Percentiles rank a stretch among this genome's conserved stretches.
Evolutionary conservation across 257 asterid genomes (phyloP).

Genomic region (Solanum dulcamara): DNA sequence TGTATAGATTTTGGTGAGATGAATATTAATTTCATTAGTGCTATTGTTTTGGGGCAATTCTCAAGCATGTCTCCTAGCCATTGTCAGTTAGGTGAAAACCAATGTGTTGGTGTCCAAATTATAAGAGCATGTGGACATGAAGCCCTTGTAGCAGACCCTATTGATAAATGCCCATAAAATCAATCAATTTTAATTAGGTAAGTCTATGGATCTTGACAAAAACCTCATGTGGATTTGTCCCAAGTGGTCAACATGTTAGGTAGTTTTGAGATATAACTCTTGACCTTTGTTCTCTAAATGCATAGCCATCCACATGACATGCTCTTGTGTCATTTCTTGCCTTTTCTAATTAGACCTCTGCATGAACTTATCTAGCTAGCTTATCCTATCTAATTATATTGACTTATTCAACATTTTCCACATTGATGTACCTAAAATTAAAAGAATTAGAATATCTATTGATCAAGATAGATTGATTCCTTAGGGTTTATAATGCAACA

Average conservation of each 20-base stretch:
- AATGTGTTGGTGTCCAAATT: conserved; percentile 12
- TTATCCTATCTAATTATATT: neutral
- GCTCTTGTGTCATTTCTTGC: neutral
- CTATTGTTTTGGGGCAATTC: conserved; percentile 4
- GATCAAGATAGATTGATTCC: no score
- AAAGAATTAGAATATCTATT: neutral
- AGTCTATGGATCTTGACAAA: conserved; percentile 11
- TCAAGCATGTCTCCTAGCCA: conserved; percentile 25
- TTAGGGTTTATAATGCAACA: neutral
- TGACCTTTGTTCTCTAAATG: conserved; percentile 2
- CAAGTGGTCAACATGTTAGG: conserved; percentile 19
- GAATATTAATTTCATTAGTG: neutral
- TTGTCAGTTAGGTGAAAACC: conserved; percentile 26
- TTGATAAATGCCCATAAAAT: neutral
- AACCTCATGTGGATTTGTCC: conserved; percentile 20
- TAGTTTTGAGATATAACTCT: conserved; percentile 8
- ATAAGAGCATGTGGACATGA: conserved; percentile 18
- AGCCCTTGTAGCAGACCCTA: neutral
- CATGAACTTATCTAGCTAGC: neutral
- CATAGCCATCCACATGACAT: conserved; percentile 24
- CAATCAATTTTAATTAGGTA: neutral
- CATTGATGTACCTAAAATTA: neutral
- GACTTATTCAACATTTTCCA: neutral
- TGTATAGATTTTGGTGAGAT: neutral
- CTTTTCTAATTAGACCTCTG: neutral